A percentile compares a stretch with the other conserved stretches of the same genome.
Conservation (phyloP, 805 yeast species). For the Hermanozyma aechmeae region DNA sequence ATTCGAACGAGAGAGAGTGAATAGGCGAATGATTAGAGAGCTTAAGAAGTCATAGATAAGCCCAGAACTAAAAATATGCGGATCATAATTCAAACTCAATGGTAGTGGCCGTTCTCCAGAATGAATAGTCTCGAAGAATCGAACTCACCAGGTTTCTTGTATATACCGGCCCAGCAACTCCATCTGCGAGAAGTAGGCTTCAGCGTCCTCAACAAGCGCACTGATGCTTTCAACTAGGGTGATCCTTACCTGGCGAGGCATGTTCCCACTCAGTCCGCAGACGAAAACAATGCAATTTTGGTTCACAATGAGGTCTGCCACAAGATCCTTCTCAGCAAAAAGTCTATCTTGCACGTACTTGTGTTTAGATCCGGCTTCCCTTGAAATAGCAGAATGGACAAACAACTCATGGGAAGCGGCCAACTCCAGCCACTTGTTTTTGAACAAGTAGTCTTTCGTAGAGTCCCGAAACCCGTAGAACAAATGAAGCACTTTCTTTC, state of each 20-base stretch:
- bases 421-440: slow-evolving; percentile 40
- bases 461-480: slow-evolving; percentile 70
- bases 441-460: slow-evolving; percentile 61
- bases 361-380: slow-evolving; percentile 31
- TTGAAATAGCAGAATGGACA: slow-evolving; percentile 35
- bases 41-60: too few species aligned
- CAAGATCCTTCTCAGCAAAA: slow-evolving; percentile 36
- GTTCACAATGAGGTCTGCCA: slow-evolving; percentile 46
- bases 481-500: slow-evolving; percentile 32
- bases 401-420: slow-evolving; percentile 22
- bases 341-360: slow-evolving; percentile 73
- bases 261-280: slow-evolving; percentile 90
- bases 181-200: slow-evolving; percentile 42
- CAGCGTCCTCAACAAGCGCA: slow-evolving; percentile 37
- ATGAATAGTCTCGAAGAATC: too few species aligned
- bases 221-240: slow-evolving; percentile 52
- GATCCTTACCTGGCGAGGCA: slow-evolving; percentile 85
- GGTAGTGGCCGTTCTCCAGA: too few species aligned
- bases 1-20: too few species aligned
- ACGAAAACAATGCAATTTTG: slow-evolving; percentile 58
- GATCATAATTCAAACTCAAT: too few species aligned
- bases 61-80: too few species aligned
- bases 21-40: too few species aligned
- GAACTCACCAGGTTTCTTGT: slow-evolving; percentile 90
- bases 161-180: slow-evolving; percentile 61